Conservation (phyloP, 495 filamentous ascomycete genomes). For the Zalerion maritima region DNA sequence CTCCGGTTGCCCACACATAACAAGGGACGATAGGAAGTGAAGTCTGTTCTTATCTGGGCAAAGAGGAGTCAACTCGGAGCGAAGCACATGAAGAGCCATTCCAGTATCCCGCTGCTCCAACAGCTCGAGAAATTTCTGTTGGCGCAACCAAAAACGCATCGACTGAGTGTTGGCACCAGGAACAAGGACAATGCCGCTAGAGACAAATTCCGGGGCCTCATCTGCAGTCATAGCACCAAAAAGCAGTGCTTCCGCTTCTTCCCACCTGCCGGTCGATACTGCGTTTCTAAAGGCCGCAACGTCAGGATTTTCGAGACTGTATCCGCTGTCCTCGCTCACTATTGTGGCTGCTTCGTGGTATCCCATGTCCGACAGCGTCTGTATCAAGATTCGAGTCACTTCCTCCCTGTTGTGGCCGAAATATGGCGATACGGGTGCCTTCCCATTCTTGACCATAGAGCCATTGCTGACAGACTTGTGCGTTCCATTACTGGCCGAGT, state of each 20-base stretch:
- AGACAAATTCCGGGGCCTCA: conserved; percentile 27
- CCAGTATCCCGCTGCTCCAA: conserved; percentile 61
- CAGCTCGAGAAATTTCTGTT: conserved; percentile 91
- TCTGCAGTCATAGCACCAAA: conserved; percentile 39
- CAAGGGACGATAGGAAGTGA: conserved; percentile 72
- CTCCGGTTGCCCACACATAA: conserved; percentile 74
- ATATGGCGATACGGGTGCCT: conserved; percentile 16
- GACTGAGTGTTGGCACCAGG: conserved; percentile 27
- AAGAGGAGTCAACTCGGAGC: conserved; percentile 76
- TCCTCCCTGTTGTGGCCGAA: conserved; percentile 87
- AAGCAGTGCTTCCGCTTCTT: conserved; percentile 67
- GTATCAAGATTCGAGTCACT: conserved; percentile 82
- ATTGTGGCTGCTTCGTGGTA: conserved; percentile 61
- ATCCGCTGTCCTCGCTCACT: conserved; percentile 73
- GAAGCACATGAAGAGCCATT: conserved; percentile 63
- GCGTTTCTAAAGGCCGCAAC: conserved; percentile 76
- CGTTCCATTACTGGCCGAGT: conserved; percentile 24
- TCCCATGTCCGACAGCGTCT: conserved; percentile 76
- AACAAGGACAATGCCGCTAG: conserved; percentile 30
- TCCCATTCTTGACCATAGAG: conserved; percentile 13
- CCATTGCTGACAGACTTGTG: conserved; percentile 15
- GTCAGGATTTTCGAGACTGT: conserved; percentile 67
- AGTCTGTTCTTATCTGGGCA: conserved; percentile 62
- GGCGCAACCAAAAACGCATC: conserved; percentile 60
- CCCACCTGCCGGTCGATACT: conserved; percentile 70